Evolutionary conservation across 2,329 filamentous ascomycete genomes (phyloP).

Genomic region (Fusarium tricinctum): DNA sequence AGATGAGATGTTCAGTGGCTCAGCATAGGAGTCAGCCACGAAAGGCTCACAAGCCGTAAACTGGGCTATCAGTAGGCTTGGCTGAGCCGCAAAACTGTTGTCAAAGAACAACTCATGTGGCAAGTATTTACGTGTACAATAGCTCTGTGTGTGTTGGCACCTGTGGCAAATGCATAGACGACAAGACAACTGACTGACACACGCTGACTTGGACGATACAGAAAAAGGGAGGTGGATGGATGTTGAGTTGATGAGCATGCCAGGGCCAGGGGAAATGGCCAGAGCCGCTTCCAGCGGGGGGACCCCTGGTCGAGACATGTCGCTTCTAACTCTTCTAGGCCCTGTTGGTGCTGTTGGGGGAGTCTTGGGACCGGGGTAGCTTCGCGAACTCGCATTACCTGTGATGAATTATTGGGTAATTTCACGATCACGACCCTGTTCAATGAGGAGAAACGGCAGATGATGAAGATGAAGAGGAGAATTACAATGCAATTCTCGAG

Average conservation of each 20-base stretch:
- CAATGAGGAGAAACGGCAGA: conserved; percentile 22
- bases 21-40: conserved; percentile 1
- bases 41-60: conserved; percentile 3
- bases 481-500: background rate
- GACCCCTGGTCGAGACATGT: conserved; percentile 36
- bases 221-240: conserved; percentile 46
- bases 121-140: conserved; percentile 28
- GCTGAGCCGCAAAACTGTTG: conserved; percentile 12
- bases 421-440: conserved; percentile 18
- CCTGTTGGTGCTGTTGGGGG: conserved; percentile 18
- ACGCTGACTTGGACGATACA: conserved; percentile 13
- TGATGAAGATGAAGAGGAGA: conserved; percentile 11
- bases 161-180: conserved; percentile 24
- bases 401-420: conserved; percentile 27
- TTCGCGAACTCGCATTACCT: conserved; percentile 21
- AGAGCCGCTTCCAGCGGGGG: conserved; percentile 41
- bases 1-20: conserved; percentile 8
- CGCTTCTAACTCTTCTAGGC: too few species aligned
- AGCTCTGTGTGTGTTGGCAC: conserved; percentile 27
- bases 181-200: background rate
- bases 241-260: conserved; percentile 28
- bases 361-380: conserved; percentile 28
- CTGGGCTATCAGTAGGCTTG: background rate
- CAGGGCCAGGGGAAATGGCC: conserved; percentile 36
- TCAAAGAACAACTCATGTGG: conserved; percentile 22